Conservation (phyloP, 2,329 filamentous ascomycete species). For the Aureobasidium melanogenum region DNA sequence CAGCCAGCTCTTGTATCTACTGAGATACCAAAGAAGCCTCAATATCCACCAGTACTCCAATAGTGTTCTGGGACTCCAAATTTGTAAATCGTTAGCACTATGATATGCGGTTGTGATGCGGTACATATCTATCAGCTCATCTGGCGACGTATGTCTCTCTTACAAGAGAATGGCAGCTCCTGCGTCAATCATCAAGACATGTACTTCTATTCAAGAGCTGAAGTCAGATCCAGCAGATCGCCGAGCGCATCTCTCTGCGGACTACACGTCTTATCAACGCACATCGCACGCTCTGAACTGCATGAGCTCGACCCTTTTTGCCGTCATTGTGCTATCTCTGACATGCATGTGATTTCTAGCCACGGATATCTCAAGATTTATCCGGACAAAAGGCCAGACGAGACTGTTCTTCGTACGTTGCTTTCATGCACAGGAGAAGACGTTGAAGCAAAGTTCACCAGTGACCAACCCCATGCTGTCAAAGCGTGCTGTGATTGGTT, state of each 20-base stretch:
- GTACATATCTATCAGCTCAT: not conserved
- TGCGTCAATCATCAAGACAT: not conserved
- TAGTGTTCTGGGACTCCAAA: no score
- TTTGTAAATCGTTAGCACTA: not conserved
- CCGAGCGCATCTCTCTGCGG: not conserved
- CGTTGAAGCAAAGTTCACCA: conserved; percentile 9
- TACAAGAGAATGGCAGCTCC: no score
- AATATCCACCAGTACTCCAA: no score
- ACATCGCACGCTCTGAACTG: not conserved
- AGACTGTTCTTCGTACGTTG: not conserved
- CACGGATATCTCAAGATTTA: not conserved
- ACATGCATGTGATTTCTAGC: not conserved
- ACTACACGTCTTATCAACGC: not conserved
- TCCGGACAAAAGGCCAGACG: not conserved
- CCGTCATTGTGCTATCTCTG: not conserved
- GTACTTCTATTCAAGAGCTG: no score
- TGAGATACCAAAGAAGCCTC: no score
- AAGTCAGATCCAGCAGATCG: not conserved
- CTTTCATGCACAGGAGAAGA: conserved; percentile 6
- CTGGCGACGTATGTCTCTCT: not conserved
- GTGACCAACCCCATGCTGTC: not conserved
- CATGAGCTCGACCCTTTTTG: not conserved
- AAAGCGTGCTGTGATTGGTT: not conserved
- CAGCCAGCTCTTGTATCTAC: not conserved
- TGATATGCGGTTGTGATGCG: not conserved